These are phyloP conservation scores for Macrolepiota fuliginosa DNA, from an alignment of 768 basidiomycete genomes.

Conservation along the genomic window DNA sequence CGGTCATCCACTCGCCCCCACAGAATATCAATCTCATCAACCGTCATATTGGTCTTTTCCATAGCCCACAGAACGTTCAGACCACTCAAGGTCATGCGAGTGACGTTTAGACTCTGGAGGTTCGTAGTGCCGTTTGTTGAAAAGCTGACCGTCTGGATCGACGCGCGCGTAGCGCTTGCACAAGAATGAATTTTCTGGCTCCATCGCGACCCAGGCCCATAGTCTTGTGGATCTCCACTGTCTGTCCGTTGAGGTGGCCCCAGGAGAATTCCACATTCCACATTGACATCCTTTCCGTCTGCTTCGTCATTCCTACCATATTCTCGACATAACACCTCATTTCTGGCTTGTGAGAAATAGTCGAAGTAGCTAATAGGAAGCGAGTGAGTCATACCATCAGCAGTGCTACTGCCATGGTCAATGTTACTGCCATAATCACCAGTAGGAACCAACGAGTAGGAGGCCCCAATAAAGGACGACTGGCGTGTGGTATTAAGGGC, in stretches of 20 bases:
- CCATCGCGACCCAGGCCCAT: constrained; percentile 16
- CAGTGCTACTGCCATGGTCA: neutral
- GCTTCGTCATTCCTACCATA: constrained; percentile 18
- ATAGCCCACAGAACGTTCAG: too few relatives aligned
- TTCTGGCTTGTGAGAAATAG: too few relatives aligned
- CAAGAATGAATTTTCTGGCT: too few relatives aligned
- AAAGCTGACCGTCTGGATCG: too few relatives aligned
- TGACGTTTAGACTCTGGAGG: neutral
- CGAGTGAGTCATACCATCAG: too few relatives aligned
- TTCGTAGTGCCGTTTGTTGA: neutral
- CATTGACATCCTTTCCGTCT: constrained; percentile 18
- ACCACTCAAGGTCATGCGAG: neutral
- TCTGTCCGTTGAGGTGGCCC: too few relatives aligned
- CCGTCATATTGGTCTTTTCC: neutral
- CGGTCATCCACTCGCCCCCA: constrained; percentile 8
- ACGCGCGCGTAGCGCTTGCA: too few relatives aligned
- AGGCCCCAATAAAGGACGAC: neutral
- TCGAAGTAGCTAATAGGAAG: too few relatives aligned
- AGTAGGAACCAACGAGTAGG: neutral
- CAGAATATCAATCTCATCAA: neutral
- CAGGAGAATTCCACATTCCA: constrained; percentile 16
- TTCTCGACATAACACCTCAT: constrained; percentile 14
- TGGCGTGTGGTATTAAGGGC: too few relatives aligned
- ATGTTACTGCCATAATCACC: neutral
- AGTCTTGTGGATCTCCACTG: constrained; percentile 15